Base-by-base conservation (phyloP, 345 rosid species). In the Rhodomyrtus tomentosa region DNA sequence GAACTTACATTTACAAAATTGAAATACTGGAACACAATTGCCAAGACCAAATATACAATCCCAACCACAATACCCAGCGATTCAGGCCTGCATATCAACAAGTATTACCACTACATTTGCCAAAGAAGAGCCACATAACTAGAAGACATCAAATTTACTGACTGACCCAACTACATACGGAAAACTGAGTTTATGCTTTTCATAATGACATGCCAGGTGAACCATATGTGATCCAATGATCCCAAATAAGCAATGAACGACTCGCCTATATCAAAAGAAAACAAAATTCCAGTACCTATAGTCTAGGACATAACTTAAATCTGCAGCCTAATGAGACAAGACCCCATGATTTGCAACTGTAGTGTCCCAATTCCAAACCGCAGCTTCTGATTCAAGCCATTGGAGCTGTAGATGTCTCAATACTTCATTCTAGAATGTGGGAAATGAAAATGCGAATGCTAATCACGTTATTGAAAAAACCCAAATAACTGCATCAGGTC, bases 1-100 rank as follows among this genome's bases (percentile, higher is more conserved):
- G 25, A 68, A 90, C 98, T 91, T 90, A 97, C 99, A 88, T 85
- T 88, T 49, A 98, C 93, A 94, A 95, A 97, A 90, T 95, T 95
- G 87, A 95, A 95, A 88, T 92, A 93, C 93, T 95, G 96, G 87
- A 97, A 97, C 40, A 94, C 81, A 53, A 95, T 97, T 81, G 95
- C 95, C 90, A 95, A 86, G 20, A 94, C 94, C 91, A 95, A 86
- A 91, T 93, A 97, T 86, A 95, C 99, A 38, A 93, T 92, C 82
- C 95, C 98, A 40, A 95, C 95, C 84, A 91, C 99, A 86, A 97
- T 95, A 79, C 99, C 99, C 91, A 95, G 86, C 20, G 99, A 95
- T 87, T 95, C 99, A 4, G 99, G 99, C 93, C 99, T 97, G 94
- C 91, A 94, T 81, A 82, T 88, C 83, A 82, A 81, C 56, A 20